Percentiles rank a stretch among this genome's conserved stretches.
Conservation (phyloP, 1,284 basidiomycete genomes). For the Rhizoctonia solani region DNA sequence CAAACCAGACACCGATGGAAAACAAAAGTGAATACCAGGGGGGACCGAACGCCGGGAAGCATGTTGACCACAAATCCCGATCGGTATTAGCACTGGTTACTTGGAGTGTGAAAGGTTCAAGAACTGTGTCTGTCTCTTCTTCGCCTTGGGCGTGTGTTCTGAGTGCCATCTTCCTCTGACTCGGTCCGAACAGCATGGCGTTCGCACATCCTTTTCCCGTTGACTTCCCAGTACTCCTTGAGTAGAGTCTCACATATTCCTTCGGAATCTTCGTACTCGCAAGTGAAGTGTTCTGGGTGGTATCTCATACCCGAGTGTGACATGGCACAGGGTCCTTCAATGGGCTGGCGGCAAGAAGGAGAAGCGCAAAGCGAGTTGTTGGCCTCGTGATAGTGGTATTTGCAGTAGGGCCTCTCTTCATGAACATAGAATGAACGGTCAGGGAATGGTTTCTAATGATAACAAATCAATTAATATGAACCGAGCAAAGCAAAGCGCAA, state of each 20-base stretch:
- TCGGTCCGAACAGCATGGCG: slow-evolving; percentile 56
- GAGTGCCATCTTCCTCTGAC: background rate
- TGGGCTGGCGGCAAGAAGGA: slow-evolving; percentile 76
- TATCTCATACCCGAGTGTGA: slow-evolving; percentile 75
- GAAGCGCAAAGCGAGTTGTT: slow-evolving; percentile 85
- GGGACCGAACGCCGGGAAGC: background rate
- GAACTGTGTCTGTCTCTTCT: slow-evolving; percentile 26
- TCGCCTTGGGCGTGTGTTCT: background rate
- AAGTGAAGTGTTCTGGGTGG: slow-evolving; percentile 81
- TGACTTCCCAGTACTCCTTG: slow-evolving; percentile 85
- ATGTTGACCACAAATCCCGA: background rate
- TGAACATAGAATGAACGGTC: slow-evolving; percentile 87
- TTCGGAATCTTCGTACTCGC: slow-evolving; percentile 45
- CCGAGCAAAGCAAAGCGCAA: slow-evolving; percentile 18
- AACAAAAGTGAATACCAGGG: slow-evolving; percentile 10
- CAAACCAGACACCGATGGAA: background rate
- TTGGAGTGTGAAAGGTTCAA: slow-evolving; percentile 4
- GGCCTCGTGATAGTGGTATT: slow-evolving; percentile 86
- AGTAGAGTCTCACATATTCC: slow-evolving; percentile 58
- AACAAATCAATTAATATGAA: background rate
- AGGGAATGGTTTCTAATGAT: slow-evolving; percentile 75
- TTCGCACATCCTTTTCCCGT: slow-evolving; percentile 77
- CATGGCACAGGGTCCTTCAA: slow-evolving; percentile 88
- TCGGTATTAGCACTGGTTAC: background rate
- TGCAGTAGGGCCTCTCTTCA: slow-evolving; percentile 84